Percentiles rank a stretch among this genome's conserved stretches.
Evolutionary conservation across 2,329 filamentous ascomycete genomes (phyloP).

Genomic region (Didymella sp.): DNA sequence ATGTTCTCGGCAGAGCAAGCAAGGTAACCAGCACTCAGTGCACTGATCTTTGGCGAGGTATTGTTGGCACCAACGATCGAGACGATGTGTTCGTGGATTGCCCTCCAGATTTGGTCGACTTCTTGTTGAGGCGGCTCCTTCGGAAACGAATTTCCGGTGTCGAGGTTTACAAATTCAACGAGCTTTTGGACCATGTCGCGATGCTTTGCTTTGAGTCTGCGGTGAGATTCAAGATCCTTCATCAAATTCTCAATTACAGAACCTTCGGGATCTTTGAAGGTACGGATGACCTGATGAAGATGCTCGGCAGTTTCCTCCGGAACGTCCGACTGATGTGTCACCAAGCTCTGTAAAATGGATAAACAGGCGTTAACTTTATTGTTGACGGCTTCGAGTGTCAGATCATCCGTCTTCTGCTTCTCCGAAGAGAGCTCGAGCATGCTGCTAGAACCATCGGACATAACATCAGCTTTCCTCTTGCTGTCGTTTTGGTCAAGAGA

Average conservation of each 20-base stretch:
- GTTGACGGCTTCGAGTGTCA: neutral
- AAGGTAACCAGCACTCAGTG: neutral
- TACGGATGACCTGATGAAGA: neutral
- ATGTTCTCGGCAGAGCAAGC: conserved; percentile 4
- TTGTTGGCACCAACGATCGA: conserved; percentile 8
- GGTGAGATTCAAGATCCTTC: conserved; percentile 1
- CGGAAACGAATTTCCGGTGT: neutral
- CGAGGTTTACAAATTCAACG: neutral
- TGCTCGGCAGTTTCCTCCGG: conserved; percentile 1
- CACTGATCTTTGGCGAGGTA: neutral
- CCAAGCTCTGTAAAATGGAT: neutral
- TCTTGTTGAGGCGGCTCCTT: neutral
- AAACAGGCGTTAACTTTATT: neutral
- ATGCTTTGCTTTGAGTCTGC: neutral
- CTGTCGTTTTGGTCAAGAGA: neutral
- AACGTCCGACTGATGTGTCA: neutral
- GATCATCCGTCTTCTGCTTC: neutral
- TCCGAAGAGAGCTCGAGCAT: neutral
- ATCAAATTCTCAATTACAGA: neutral
- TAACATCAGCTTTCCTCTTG: neutral
- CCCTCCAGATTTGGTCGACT: neutral
- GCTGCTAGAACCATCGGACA: neutral
- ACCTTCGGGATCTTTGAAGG: neutral
- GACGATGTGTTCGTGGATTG: conserved; percentile 1
- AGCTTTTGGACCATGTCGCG: conserved; percentile 1